Evolutionary conservation across 2,329 filamentous ascomycete genomes (phyloP).

Genomic region (Microdochium trichocladiopsis): DNA sequence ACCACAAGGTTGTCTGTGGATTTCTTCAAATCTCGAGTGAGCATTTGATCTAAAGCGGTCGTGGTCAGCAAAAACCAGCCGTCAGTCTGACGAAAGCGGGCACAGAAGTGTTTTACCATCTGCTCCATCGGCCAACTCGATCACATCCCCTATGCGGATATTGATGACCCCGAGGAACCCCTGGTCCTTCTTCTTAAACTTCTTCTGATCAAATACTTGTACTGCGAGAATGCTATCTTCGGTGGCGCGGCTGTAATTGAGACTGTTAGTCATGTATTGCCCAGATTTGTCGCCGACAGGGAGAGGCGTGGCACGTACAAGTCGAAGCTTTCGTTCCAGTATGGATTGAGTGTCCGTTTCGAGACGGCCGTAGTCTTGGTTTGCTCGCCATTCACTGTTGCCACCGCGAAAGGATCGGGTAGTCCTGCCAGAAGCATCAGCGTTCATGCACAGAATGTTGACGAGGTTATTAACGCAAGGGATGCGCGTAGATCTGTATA

Average conservation of each 20-base stretch:
- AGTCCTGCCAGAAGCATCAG: constrained; percentile 56
- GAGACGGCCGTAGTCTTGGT: constrained; percentile 97
- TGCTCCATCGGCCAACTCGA: constrained; percentile 81
- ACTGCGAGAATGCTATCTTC: constrained; percentile 96
- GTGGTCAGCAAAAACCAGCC: constrained; percentile 8
- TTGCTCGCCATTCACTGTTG: constrained; percentile 95
- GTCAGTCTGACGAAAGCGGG: no score
- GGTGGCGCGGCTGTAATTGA: constrained; percentile 62
- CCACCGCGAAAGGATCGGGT: constrained; percentile 95
- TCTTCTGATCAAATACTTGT: constrained; percentile 99
- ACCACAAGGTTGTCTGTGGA: constrained; percentile 97
- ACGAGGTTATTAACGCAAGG: not conserved
- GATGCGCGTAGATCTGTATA: constrained; percentile 15
- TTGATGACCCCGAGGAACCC: constrained; percentile 98
- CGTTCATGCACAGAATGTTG: not conserved
- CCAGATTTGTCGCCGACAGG: not conserved
- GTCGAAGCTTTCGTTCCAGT: constrained; percentile 99
- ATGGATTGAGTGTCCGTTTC: constrained; percentile 97
- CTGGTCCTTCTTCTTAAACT: constrained; percentile 99
- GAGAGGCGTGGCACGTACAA: constrained; percentile 55
- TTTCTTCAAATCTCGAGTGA: constrained; percentile 93
- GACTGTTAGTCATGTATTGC: not conserved
- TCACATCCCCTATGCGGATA: constrained; percentile 87
- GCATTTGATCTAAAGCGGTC: constrained; percentile 80
- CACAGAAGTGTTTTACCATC: no score